A percentile compares a stretch with the other conserved stretches of the same genome.
These are phyloP conservation scores for Favolaschia claudopus DNA, from an alignment of 768 basidiomycete species.

Conservation along the genomic window DNA sequence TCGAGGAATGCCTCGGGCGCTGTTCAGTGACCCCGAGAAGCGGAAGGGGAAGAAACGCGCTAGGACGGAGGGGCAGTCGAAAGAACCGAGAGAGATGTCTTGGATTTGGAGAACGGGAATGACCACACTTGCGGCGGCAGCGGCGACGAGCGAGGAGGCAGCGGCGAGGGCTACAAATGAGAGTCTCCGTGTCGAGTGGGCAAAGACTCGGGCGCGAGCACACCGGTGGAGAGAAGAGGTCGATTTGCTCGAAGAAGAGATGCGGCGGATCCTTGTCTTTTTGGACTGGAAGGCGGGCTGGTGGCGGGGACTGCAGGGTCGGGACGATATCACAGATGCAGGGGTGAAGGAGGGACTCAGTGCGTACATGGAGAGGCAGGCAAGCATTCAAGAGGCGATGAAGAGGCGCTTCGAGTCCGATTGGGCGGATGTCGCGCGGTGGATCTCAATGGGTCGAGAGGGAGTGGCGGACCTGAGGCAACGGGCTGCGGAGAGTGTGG, in stretches of 20 bases:
- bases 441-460: background rate
- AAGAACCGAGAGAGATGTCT: background rate
- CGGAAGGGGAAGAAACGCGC: background rate
- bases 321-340: background rate
- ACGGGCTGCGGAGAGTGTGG: too few species aligned
- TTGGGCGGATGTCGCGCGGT: background rate
- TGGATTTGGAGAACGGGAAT: background rate
- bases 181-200: too few species aligned
- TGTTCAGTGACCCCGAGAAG: too few species aligned
- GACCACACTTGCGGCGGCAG: background rate
- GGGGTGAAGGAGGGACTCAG: background rate
- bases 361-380: background rate
- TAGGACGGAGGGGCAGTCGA: background rate
- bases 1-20: background rate
- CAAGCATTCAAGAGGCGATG: background rate
- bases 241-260: slow-evolving; percentile 25
- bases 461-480: too few species aligned
- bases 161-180: background rate
- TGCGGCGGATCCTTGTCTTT: slow-evolving; percentile 23
- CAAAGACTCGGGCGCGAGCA: slow-evolving; percentile 21
- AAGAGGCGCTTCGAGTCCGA: background rate
- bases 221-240: slow-evolving; percentile 27
- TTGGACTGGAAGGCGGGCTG: slow-evolving; percentile 15
- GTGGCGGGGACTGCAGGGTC: slow-evolving; percentile 8
- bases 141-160: background rate